Evolutionary conservation across 2,329 filamentous ascomycete species (phyloP).

Genomic region (Talaromyces sp.): DNA sequence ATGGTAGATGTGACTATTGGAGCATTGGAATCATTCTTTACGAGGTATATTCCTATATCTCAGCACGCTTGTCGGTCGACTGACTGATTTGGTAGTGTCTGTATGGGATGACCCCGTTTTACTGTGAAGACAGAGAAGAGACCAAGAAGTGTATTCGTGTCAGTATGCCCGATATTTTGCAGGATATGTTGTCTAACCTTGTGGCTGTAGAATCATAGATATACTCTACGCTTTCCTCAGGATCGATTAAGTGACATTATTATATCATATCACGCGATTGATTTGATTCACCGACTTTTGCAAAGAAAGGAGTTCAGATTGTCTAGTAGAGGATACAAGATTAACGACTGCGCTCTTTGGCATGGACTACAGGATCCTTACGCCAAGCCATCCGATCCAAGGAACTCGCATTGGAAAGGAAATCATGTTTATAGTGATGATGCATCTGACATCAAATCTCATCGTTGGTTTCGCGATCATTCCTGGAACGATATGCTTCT

Average conservation of each 20-base stretch:
- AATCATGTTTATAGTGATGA: slow-evolving; percentile 78
- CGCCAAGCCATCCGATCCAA: slow-evolving; percentile 24
- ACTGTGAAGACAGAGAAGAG: slow-evolving; percentile 72
- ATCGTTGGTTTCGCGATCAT: slow-evolving; percentile 79
- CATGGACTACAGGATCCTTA: slow-evolving; percentile 28
- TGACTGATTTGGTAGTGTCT: slow-evolving; percentile 59
- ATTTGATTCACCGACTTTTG: slow-evolving; percentile 71
- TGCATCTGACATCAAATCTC: slow-evolving; percentile 82
- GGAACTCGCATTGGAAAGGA: slow-evolving; percentile 42
- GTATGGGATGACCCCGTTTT: slow-evolving; percentile 87
- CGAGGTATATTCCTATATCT: slow-evolving; percentile 52
- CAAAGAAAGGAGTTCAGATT: slow-evolving; percentile 72
- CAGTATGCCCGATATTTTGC: slow-evolving; percentile 32
- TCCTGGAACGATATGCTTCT: slow-evolving; percentile 73
- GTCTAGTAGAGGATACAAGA: slow-evolving; percentile 70
- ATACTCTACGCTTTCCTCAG: slow-evolving; percentile 67
- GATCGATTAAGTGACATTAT: slow-evolving; percentile 51
- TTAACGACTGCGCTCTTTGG: slow-evolving; percentile 53
- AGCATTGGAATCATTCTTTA: slow-evolving; percentile 92
- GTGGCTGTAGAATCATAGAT: slow-evolving; percentile 62
- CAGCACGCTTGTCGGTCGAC: background rate
- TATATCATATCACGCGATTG: slow-evolving; percentile 68
- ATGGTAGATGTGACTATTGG: slow-evolving; percentile 95
- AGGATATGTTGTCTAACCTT: background rate
- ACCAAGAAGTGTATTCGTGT: slow-evolving; percentile 85